These are phyloP conservation scores for sorghum (Sorghum bicolor) DNA, from an alignment of 176 grass and related monocot genomes.

Conservation along the genomic window DNA sequence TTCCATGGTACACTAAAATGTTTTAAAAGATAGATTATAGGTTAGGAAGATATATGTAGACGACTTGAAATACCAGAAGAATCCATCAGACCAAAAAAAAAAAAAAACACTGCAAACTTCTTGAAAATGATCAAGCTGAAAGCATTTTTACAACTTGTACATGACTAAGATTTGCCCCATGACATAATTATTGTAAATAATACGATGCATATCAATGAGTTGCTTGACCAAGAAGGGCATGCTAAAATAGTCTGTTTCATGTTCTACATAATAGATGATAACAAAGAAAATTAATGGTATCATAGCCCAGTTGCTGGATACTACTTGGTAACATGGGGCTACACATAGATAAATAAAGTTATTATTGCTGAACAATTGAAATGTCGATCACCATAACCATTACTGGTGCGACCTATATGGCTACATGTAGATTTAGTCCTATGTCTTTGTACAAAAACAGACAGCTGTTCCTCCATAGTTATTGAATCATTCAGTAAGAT, in stretches of 20 bases:
- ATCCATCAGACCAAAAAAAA: background rate
- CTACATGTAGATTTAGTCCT: constrained; percentile 20
- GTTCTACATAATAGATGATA: background rate
- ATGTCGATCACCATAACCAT: background rate
- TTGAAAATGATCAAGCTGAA: background rate
- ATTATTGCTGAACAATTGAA: background rate
- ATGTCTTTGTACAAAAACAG: constrained; percentile 1
- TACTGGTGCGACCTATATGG: background rate
- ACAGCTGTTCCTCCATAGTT: constrained; percentile 14
- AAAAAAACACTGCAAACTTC: background rate
- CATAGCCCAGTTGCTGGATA: background rate
- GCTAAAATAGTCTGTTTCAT: background rate
- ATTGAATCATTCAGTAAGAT: constrained; percentile 2
- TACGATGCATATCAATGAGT: background rate
- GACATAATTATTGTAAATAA: background rate
- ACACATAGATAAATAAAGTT: background rate
- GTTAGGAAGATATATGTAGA: background rate
- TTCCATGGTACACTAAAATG: background rate
- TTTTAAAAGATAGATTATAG: background rate
- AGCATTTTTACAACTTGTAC: background rate
- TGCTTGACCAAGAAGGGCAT: background rate
- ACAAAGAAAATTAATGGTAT: background rate
- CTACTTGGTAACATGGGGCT: background rate
- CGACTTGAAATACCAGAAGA: background rate
- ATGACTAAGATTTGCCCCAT: background rate